These are phyloP conservation scores for Raphanus hybrid DNA, from an alignment of 441 rosid species.

Conservation along the genomic window DNA sequence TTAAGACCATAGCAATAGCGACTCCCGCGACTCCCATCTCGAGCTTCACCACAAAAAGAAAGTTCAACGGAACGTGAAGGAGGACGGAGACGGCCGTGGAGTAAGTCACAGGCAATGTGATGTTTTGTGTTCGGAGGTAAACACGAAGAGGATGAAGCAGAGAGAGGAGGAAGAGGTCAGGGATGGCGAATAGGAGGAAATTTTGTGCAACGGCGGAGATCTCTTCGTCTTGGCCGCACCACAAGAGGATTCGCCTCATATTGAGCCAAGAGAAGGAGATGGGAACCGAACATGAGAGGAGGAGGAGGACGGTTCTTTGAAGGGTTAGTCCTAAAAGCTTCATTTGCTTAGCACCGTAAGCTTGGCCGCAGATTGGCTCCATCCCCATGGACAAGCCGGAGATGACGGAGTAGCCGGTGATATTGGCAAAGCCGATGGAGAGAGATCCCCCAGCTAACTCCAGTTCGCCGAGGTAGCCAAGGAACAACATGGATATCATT, in stretches of 20 bases:
- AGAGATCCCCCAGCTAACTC: constrained; percentile 98
- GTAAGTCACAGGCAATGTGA: constrained; percentile 85
- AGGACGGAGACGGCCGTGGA: constrained; percentile 87
- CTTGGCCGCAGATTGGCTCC: constrained; percentile 99
- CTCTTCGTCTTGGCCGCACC: constrained; percentile 85
- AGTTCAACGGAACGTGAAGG: constrained; percentile 79
- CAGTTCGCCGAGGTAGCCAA: constrained; percentile 91
- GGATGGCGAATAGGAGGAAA: constrained; percentile 76
- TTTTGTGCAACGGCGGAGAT: constrained; percentile 82
- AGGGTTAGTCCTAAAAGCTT: constrained; percentile 94
- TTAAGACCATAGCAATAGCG: constrained; percentile 90
- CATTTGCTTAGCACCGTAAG: constrained; percentile 88
- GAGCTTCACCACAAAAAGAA: constrained; percentile 70
- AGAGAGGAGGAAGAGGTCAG: constrained; percentile 90
- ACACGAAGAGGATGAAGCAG: constrained; percentile 90
- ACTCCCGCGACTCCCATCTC: constrained; percentile 89
- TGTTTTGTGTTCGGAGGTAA: constrained; percentile 83
- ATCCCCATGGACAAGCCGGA: constrained; percentile 99
- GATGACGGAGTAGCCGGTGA: constrained; percentile 95
- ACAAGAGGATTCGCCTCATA: constrained; percentile 69
- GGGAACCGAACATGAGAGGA: constrained; percentile 79
- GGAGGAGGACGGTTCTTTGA: constrained; percentile 93
- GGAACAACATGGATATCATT: constrained; percentile 95
- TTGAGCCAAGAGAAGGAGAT: constrained; percentile 85
- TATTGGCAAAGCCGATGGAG: constrained; percentile 92